Evolutionary conservation across 352 stramenopile species (phyloP).

Genomic region (Phytophthora podocarpi): DNA sequence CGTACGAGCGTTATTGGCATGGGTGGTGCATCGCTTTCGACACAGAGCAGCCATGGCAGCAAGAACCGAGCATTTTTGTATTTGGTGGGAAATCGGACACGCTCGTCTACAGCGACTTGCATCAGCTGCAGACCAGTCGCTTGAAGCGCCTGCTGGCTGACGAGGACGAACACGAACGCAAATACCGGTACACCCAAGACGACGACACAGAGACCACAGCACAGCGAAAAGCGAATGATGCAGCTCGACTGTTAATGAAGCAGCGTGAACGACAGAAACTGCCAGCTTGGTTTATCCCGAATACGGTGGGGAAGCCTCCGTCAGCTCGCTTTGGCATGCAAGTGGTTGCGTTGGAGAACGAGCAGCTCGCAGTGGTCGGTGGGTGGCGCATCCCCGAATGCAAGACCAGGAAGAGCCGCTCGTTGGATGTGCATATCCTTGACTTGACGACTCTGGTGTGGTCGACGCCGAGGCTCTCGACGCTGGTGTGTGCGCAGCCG

Average conservation of each 20-base stretch:
- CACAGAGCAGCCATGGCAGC: conserved; percentile 25
- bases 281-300: conserved; percentile 42
- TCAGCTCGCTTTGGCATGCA: conserved; percentile 55
- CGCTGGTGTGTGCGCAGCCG: conserved; percentile 39
- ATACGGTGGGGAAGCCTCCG: conserved; percentile 58
- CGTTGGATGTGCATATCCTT: conserved; percentile 54
- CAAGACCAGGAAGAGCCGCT: conserved; percentile 17
- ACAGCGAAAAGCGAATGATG: conserved; percentile 13
- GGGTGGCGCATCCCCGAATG: conserved; percentile 27
- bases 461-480: conserved; percentile 50
- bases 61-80: conserved; percentile 49
- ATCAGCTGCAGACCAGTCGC: conserved; percentile 34
- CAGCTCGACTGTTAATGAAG: conserved; percentile 16
- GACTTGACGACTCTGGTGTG: conserved; percentile 54
- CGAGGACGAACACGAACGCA: conserved; percentile 12
- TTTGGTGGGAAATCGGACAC: conserved; percentile 73
- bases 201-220: neutral
- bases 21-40: conserved; percentile 39
- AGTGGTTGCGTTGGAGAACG: conserved; percentile 43
- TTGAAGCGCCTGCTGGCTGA: conserved; percentile 23
- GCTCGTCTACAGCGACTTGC: conserved; percentile 54
- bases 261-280: conserved; percentile 10
- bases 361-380: conserved; percentile 49
- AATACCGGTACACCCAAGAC: neutral
- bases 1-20: conserved; percentile 54